Evolutionary conservation across 1,139 yeast genomes (phyloP).

Genomic region (Barnettozyma hawaiiensis): DNA sequence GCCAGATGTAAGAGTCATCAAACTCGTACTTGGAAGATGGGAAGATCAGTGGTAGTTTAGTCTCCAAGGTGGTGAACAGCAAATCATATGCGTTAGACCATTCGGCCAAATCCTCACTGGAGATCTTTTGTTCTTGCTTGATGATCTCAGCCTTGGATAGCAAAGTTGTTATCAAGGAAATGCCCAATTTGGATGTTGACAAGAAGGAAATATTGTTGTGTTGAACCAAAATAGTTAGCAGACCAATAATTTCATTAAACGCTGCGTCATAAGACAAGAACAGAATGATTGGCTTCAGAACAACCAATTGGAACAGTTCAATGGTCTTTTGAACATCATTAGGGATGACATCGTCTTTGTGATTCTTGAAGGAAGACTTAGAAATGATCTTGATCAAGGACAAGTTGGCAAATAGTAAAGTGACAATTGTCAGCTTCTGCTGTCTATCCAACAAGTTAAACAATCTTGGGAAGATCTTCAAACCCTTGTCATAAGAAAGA

Average conservation of each 20-base stretch:
- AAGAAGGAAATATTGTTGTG: constrained; percentile 69
- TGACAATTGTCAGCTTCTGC: constrained; percentile 72
- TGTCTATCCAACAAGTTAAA: constrained; percentile 77
- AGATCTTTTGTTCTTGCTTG: constrained; percentile 65
- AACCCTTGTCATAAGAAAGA: constrained; percentile 80
- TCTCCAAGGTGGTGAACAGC: constrained; percentile 73
- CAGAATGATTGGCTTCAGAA: constrained; percentile 79
- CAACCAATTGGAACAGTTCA: constrained; percentile 76
- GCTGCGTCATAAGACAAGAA: constrained; percentile 73
- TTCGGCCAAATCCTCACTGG: constrained; percentile 44
- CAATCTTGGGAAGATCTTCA: constrained; percentile 82
- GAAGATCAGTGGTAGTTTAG: constrained; percentile 72
- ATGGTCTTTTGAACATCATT: constrained; percentile 55
- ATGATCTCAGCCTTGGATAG: constrained; percentile 90
- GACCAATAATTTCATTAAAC: constrained; percentile 77
- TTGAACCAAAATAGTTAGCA: constrained; percentile 66
- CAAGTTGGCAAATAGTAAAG: constrained; percentile 75
- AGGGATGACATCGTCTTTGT: constrained; percentile 45
- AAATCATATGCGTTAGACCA: constrained; percentile 85
- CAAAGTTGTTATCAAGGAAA: constrained; percentile 79
- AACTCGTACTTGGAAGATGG: constrained; percentile 56
- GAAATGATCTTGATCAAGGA: constrained; percentile 76
- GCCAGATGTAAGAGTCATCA: constrained; percentile 93
- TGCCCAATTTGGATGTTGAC: constrained; percentile 80
- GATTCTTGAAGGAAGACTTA: constrained; percentile 71